A percentile compares a stretch with the other conserved stretches of the same genome.
phyloP scores from a whole-genome alignment of 768 basidiomycete genomes.

The Boletus vinaceobasis region DNA sequence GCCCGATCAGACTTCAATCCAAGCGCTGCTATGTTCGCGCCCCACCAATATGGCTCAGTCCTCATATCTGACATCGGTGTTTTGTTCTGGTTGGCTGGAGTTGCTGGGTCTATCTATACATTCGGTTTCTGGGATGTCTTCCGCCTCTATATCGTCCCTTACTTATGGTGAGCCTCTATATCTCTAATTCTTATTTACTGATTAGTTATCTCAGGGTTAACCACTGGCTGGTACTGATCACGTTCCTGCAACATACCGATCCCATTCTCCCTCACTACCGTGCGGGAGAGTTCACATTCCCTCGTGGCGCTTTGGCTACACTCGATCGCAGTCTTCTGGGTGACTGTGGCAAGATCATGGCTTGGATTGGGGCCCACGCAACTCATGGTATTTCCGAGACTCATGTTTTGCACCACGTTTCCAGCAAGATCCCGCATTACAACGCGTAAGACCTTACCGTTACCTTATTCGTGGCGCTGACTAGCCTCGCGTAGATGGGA shows the following conservation, averaged over 20 bases:
- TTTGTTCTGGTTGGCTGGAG: slow-evolving; percentile 60
- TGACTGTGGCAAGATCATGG: slow-evolving; percentile 75
- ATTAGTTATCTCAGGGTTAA: slow-evolving; percentile 52
- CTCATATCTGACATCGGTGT: slow-evolving; percentile 83
- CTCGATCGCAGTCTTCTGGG: slow-evolving; percentile 82
- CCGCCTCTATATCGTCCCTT: slow-evolving; percentile 80
- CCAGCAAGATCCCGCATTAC: slow-evolving; percentile 96
- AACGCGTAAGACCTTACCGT: slow-evolving; percentile 49
- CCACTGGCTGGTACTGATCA: slow-evolving; percentile 95
- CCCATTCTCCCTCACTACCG: slow-evolving; percentile 93
- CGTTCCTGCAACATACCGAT: slow-evolving; percentile 98
- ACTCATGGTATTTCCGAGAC: slow-evolving; percentile 95
- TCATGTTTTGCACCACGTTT: slow-evolving; percentile 88
- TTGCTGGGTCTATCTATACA: slow-evolving; percentile 54
- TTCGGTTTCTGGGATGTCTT: slow-evolving; percentile 72
- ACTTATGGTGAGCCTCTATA: slow-evolving; percentile 58
- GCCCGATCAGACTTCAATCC: slow-evolving; percentile 67
- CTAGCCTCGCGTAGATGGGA: slow-evolving; percentile 62
- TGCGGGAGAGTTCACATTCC: slow-evolving; percentile 84
- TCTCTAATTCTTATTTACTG: background rate
- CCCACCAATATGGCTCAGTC: slow-evolving; percentile 74
- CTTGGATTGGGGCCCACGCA: slow-evolving; percentile 78
- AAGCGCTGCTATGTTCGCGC: slow-evolving; percentile 73
- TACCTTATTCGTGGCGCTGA: background rate
- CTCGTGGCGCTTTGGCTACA: slow-evolving; percentile 89